Conservation (phyloP, 148 eudicot species). For the Rhododendron ferrugineum region DNA sequence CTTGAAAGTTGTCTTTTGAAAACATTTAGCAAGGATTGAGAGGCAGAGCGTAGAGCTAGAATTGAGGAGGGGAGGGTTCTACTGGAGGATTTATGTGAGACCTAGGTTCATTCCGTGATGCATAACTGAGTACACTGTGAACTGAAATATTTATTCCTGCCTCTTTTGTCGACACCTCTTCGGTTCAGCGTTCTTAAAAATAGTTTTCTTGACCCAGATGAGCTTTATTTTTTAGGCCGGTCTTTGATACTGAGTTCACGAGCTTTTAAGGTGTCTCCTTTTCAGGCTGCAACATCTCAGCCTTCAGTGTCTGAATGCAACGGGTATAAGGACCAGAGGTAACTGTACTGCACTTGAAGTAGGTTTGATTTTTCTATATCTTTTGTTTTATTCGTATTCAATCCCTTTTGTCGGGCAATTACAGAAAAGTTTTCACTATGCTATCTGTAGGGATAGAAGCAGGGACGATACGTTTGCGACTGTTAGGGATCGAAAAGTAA, state of each 20-base stretch:
- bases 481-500: conserved; percentile 59
- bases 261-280: conserved; percentile 1
- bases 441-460: conserved; percentile 35
- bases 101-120: neutral
- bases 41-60: neutral
- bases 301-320: conserved; percentile 30
- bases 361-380: neutral
- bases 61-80: neutral
- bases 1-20: neutral
- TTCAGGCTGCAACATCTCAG: conserved; percentile 30
- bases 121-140: neutral
- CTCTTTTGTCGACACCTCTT: neutral
- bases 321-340: conserved; percentile 39
- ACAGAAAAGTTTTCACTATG: neutral
- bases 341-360: neutral
- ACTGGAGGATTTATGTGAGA: neutral
- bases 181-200: neutral
- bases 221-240: neutral
- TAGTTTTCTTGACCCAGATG: conserved; percentile 2
- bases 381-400: neutral
- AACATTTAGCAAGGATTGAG: neutral
- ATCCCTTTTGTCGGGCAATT: neutral
- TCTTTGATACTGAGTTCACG: neutral
- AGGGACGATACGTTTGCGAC: conserved; percentile 33
- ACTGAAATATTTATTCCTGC: neutral